Percentiles rank a stretch among this genome's conserved stretches.
phyloP scores from a whole-genome alignment of 73 alveolate genomes.

The Durusdinium trenchii region DNA sequence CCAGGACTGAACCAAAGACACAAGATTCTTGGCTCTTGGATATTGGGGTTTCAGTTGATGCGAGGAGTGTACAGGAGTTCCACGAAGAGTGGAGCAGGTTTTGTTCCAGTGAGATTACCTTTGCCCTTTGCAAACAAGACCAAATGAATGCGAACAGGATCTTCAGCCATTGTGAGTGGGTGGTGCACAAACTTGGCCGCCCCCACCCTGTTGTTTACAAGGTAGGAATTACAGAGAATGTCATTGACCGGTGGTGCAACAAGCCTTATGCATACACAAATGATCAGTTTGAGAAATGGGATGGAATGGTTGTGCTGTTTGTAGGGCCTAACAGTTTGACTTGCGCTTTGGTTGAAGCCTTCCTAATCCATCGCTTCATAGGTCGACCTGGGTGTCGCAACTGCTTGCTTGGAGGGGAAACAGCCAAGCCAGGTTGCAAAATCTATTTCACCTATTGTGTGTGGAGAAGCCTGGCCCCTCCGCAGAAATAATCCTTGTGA shows the following conservation, averaged over 20 bases:
- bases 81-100: neutral
- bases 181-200: neutral
- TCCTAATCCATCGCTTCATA: neutral
- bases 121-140: neutral
- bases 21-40: neutral
- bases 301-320: neutral
- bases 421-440: neutral
- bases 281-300: neutral
- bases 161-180: neutral
- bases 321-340: neutral
- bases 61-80: neutral
- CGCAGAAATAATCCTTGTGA: neutral
- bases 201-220: neutral
- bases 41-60: neutral
- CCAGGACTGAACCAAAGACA: neutral
- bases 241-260: neutral
- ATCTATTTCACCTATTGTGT: neutral
- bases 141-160: neutral
- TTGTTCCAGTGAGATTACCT: neutral
- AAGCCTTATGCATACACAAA: neutral
- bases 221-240: neutral
- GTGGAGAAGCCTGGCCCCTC: neutral
- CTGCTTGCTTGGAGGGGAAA: neutral
- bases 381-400: neutral
- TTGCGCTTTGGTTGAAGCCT: neutral